Percentiles rank a stretch among this genome's conserved stretches.
Conservation (phyloP, 140 eudicot species). For the Ambrosia hybrid region DNA sequence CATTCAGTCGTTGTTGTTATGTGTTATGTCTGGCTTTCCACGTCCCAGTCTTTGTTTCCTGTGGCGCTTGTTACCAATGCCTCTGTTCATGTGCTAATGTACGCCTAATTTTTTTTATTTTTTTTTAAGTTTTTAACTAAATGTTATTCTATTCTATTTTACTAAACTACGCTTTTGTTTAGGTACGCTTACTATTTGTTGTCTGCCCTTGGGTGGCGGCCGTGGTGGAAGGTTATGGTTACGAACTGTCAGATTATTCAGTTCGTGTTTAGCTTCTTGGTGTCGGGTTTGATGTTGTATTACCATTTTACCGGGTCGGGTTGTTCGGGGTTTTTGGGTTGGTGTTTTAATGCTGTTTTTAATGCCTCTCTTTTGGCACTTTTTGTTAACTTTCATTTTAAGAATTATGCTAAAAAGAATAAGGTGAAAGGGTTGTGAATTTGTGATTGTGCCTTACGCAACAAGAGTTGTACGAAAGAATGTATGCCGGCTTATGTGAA, state of each 20-base stretch:
- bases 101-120: conserved; percentile 30
- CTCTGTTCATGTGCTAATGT: conserved; percentile 84
- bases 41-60: conserved; percentile 71
- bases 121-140: too few relatives aligned
- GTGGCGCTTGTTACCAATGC: conserved; percentile 94
- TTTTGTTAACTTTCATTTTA: conserved; percentile 63
- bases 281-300: conserved; percentile 77
- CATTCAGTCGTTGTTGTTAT: conserved; percentile 78
- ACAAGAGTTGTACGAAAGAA: background rate
- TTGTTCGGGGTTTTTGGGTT: conserved; percentile 78
- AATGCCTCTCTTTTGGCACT: conserved; percentile 86
- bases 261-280: conserved; percentile 76
- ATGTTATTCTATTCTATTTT: too few relatives aligned
- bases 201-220: conserved; percentile 73
- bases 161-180: too few relatives aligned
- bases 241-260: conserved; percentile 88
- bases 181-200: conserved; percentile 54
- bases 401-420: conserved; percentile 58
- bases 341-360: conserved; percentile 88
- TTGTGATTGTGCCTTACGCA: conserved; percentile 1
- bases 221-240: conserved; percentile 89
- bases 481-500: too few relatives aligned
- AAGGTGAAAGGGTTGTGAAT: conserved; percentile 22
- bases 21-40: conserved; percentile 77
- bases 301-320: conserved; percentile 59